Evolutionary conservation across 257 asterid genomes (phyloP).

Genomic region (Jasminum sambac): DNA sequence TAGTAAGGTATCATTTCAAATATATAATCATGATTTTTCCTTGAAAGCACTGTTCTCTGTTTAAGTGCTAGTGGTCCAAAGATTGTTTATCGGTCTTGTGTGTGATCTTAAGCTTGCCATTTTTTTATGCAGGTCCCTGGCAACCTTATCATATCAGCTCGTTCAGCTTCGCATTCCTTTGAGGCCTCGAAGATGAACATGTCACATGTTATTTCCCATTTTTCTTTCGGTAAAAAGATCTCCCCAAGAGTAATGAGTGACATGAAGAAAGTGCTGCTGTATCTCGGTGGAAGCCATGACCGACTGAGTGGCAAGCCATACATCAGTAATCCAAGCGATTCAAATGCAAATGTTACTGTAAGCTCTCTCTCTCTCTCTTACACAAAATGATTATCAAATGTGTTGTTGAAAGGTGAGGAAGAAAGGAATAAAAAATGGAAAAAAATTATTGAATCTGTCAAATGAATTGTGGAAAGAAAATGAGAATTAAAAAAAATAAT

Average conservation of each 20-base stretch:
- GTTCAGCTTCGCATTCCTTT: conserved; percentile 87
- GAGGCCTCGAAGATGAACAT: conserved; percentile 97
- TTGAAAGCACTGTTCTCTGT: not conserved
- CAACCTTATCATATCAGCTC: conserved; percentile 85
- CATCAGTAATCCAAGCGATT: conserved; percentile 82
- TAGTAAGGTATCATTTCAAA: not conserved
- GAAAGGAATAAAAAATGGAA: too few species aligned
- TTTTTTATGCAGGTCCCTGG: conserved; percentile 81
- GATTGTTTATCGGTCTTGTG: not conserved
- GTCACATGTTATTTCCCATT: conserved; percentile 79
- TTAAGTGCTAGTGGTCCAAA: not conserved
- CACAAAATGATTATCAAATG: too few species aligned
- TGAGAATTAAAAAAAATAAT: too few species aligned
- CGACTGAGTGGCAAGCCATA: conserved; percentile 67
- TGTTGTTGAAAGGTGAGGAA: too few species aligned
- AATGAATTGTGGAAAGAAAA: too few species aligned
- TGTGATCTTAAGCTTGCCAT: conserved; percentile 23
- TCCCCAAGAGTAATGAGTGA: conserved; percentile 70
- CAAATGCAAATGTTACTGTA: conserved; percentile 88
- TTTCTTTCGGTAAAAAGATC: conserved; percentile 80
- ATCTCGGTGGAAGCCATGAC: conserved; percentile 79
- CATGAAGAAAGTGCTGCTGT: conserved; percentile 66
- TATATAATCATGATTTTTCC: not conserved
- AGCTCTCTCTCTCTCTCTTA: conserved; percentile 27
- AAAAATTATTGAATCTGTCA: too few species aligned